Conservation (phyloP, 352 stramenopile species). For the Globisporangium iwayamae region DNA sequence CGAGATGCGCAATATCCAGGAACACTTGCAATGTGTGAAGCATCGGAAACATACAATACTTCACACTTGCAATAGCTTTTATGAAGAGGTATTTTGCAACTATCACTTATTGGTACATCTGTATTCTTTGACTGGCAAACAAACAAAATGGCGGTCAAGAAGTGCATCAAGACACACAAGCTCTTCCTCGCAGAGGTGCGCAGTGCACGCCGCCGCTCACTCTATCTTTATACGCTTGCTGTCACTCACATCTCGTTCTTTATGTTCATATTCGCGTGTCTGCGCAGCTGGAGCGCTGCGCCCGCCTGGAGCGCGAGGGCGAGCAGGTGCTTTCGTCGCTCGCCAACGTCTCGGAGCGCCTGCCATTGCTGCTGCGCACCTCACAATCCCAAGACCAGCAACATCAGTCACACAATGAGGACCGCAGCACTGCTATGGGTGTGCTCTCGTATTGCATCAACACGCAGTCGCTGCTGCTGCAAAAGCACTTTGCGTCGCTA, state of each 20-base stretch:
- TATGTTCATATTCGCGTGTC: not conserved
- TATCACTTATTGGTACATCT: not conserved
- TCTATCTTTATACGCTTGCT: not conserved
- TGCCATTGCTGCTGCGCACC: constrained; percentile 39
- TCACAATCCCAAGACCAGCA: not conserved
- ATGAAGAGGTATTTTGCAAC: not conserved
- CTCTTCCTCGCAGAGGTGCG: constrained; percentile 56
- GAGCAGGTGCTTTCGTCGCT: constrained; percentile 64
- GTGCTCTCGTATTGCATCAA: constrained; percentile 40
- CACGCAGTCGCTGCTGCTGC: constrained; percentile 38
- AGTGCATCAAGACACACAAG: constrained; percentile 63
- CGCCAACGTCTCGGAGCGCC: constrained; percentile 55
- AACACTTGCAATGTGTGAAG: not conserved
- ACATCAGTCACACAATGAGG: constrained; percentile 1
- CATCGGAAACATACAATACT: not conserved
- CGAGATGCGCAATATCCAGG: not conserved
- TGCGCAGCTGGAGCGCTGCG: constrained; percentile 40
- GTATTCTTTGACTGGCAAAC: not conserved
- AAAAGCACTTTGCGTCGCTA: constrained; percentile 63
- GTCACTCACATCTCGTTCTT: not conserved
- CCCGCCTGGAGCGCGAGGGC: constrained; percentile 55
- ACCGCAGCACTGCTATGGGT: constrained; percentile 20
- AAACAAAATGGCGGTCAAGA: constrained; percentile 44
- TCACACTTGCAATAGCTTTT: no score
- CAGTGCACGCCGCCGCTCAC: not conserved